phyloP scores from a whole-genome alignment of 163 green algal species.

The Dunaliella salina region DNA sequence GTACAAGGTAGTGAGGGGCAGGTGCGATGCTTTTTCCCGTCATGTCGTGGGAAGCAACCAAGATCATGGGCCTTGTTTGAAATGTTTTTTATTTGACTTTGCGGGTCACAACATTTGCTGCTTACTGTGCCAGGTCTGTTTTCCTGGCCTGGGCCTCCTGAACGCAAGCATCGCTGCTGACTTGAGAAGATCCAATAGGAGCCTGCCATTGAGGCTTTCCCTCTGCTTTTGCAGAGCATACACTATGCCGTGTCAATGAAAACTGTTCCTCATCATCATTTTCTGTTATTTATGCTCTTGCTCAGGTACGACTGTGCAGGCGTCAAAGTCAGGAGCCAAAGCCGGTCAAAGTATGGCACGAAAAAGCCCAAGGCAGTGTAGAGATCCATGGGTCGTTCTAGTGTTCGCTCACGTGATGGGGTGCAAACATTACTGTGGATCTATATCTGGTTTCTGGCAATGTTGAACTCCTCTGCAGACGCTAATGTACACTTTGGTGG shows the following conservation, averaged over 20 bases:
- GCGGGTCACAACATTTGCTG: background rate
- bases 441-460: no score
- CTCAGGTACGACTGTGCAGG: constrained; percentile 62
- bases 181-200: no score
- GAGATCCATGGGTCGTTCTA: background rate
- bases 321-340: constrained; percentile 64
- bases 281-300: background rate
- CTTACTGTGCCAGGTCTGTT: no score
- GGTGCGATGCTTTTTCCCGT: background rate
- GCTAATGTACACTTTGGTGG: no score
- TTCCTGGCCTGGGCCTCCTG: no score
- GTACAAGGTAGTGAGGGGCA: constrained; percentile 72
- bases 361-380: constrained; percentile 44
- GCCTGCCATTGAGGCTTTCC: no score
- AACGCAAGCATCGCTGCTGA: no score
- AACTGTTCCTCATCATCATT: background rate
- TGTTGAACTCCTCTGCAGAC: no score
- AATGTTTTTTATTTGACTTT: background rate
- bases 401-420: no score
- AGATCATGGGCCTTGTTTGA: background rate
- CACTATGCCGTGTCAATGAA: background rate
- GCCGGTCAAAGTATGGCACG: constrained; percentile 76
- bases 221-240: no score
- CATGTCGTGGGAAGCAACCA: no score
- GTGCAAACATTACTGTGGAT: no score